Base-by-base conservation (phyloP, 305 asterid species). In the Solanum hybrid region DNA sequence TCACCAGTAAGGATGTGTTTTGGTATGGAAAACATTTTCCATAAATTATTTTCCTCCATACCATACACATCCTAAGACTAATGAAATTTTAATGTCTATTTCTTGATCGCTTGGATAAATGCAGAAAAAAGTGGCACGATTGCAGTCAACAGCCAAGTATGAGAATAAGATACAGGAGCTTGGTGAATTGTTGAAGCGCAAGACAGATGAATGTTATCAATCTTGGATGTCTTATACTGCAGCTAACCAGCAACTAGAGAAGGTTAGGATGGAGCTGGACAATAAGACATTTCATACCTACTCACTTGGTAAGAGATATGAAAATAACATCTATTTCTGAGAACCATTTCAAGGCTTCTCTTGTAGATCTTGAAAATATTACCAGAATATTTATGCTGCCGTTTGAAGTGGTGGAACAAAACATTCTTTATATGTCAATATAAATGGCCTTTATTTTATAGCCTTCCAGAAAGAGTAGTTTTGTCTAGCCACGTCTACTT, bases 221-320 rank as follows among this genome's bases (percentile, higher is more conserved):
- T 95, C 99, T 35, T 97, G 99, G 99, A 97, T 97, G 98, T 97
- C 99, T 64, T 96, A 94, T 95, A 94, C 95, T 89, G 90, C 96
- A 79, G 94, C 98, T 89, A 98, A 94, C 28, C 97, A 97, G 88
- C 98, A 96, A 92, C 96, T 98, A 9, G 97, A 95, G 93, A 94
- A 93, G 92, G 95, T 95, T 74, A 92, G 96, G 92, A 96, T 95
- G 98, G 99, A 98, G 33, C 98, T 98, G 26, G 98, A 97, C 94
- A 95, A 95, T 88, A 96, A 93, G 95, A 95, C 94, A 46, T 97
- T 94, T 92, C 93, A 89, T 87, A 93, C 98, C 9, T 95, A 93
- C 92, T 94, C 97, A 89, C 95, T 95, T 86, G 99, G 99, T 97
- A 95, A 92, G 95, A 28, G 26, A 86, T 28, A 42, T 33, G 51